These are phyloP conservation scores for Carex myosuroides DNA, from an alignment of 176 grass and related monocot species.

Conservation along the genomic window DNA sequence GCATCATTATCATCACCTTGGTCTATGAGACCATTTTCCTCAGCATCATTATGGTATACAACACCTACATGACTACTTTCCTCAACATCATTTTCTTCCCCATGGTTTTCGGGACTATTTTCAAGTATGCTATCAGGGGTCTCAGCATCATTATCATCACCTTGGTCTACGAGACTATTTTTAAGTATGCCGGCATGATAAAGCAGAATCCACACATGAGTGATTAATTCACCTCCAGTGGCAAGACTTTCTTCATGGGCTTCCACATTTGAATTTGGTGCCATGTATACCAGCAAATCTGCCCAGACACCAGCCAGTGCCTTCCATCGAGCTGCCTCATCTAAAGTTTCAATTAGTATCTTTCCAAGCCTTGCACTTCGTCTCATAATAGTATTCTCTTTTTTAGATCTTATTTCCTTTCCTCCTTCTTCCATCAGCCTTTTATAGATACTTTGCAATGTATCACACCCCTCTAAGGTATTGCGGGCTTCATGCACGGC, in stretches of 20 bases:
- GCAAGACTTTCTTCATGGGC: conserved; percentile 17
- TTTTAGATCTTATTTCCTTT: neutral
- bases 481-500: neutral
- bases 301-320: conserved; percentile 23
- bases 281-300: conserved; percentile 29
- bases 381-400: neutral
- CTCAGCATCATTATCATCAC: neutral
- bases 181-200: conserved; percentile 21
- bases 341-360: neutral
- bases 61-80: too few relatives aligned
- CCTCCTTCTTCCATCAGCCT: neutral
- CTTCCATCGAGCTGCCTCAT: neutral
- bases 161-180: neutral
- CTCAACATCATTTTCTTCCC: too few relatives aligned
- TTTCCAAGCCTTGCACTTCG: conserved; percentile 7
- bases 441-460: neutral
- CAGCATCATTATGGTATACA: too few relatives aligned
- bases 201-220: conserved; percentile 26
- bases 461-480: neutral
- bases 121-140: too few relatives aligned
- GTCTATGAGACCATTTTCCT: neutral
- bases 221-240: conserved; percentile 32
- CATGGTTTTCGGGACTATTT: too few relatives aligned
- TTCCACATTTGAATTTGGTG: conserved; percentile 11
- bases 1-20: neutral